Percentiles rank a stretch among this genome's conserved stretches.
Conservation (phyloP, 1,284 basidiomycete species). For the Ganoderma multipileum region DNA sequence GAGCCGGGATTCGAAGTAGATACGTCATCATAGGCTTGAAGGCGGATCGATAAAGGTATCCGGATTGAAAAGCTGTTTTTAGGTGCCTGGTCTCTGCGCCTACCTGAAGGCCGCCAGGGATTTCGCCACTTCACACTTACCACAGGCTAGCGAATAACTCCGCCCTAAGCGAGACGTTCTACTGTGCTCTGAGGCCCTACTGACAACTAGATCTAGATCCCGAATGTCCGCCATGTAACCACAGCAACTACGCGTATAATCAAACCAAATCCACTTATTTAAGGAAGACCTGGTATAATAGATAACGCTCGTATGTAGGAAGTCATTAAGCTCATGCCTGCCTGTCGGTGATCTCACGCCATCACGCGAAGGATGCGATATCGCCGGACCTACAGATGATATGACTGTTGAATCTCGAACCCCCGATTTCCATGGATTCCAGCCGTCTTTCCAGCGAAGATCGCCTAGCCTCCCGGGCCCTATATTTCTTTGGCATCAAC, state of each 20-base stretch:
- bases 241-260: not conserved
- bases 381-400: not conserved
- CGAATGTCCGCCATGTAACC: not conserved
- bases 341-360: slow-evolving; percentile 1
- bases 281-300: not conserved
- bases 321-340: not conserved
- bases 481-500: not conserved
- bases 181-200: not conserved
- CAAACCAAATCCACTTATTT: not conserved
- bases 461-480: not conserved
- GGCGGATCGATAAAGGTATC: not conserved
- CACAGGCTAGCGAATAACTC: no score
- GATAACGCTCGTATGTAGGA: no score
- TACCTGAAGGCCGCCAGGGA: not conserved
- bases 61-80: not conserved
- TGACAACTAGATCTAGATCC: not conserved
- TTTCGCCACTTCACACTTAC: not conserved
- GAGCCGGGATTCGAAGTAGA: not conserved
- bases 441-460: not conserved
- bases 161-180: not conserved
- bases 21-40: not conserved
- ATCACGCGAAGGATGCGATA: not conserved
- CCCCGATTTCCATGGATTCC: not conserved
- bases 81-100: not conserved
- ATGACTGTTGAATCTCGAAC: not conserved